These are phyloP conservation scores for Picea glauca DNA, from an alignment of 75 land plant genomes.

Conservation along the genomic window DNA sequence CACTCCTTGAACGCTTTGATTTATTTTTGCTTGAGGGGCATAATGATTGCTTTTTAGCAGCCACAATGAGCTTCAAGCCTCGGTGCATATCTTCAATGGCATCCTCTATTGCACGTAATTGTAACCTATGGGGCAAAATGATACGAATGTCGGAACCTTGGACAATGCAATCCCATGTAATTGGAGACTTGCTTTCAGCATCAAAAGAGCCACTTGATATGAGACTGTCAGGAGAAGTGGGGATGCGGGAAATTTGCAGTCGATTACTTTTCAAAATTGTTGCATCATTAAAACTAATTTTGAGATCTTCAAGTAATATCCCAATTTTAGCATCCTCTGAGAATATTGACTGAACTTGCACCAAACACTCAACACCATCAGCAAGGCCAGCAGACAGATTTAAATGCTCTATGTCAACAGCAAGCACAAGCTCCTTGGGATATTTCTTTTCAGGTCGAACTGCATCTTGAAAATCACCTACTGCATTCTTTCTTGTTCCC, in stretches of 20 bases:
- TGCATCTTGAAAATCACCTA: conserved; percentile 25
- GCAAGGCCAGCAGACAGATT: conserved; percentile 75
- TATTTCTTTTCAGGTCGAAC: conserved; percentile 30
- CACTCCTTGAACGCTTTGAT: conserved; percentile 33
- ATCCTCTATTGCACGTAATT: conserved; percentile 92
- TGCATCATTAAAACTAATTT: conserved; percentile 65
- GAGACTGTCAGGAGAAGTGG: conserved; percentile 22
- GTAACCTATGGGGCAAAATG: conserved; percentile 82
- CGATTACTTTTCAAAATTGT: conserved; percentile 73
- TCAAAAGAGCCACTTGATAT: conserved; percentile 14
- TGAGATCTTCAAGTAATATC: conserved; percentile 76
- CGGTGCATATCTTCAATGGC: conserved; percentile 88
- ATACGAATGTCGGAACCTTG: conserved; percentile 82
- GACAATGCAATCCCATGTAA: conserved; percentile 82
- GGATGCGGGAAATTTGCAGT: conserved; percentile 90
- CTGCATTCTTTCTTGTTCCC: not conserved
- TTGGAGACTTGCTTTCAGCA: conserved; percentile 19
- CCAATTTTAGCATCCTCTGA: conserved; percentile 97
- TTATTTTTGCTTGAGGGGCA: conserved; percentile 36
- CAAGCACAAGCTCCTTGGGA: conserved; percentile 60
- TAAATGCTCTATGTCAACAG: conserved; percentile 84
- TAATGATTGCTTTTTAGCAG: conserved; percentile 51
- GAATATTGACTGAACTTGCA: conserved; percentile 80
- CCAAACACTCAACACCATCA: conserved; percentile 80
- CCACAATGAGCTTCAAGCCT: conserved; percentile 68